Conservation (phyloP, 306 rosid genomes). For the Spatholobus suberectus region DNA sequence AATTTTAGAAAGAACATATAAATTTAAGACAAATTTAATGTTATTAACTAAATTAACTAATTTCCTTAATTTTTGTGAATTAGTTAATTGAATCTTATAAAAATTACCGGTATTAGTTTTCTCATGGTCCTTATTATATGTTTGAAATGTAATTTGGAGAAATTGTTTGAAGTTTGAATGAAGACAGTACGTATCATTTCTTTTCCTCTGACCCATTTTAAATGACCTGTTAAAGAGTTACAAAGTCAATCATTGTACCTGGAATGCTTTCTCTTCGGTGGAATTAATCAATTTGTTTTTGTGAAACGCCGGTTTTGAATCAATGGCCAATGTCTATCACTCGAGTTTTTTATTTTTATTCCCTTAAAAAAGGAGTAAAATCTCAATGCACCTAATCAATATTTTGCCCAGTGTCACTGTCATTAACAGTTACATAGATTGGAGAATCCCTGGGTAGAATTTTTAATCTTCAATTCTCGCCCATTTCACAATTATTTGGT, state of each 20-base stretch:
- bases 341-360: not conserved
- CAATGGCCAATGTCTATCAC: slow-evolving; percentile 12
- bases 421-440: slow-evolving; percentile 35
- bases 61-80: no score
- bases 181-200: no score
- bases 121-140: no score
- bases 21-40: no score
- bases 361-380: not conserved
- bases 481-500: slow-evolving; percentile 41
- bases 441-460: slow-evolving; percentile 36
- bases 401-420: slow-evolving; percentile 13
- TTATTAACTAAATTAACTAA: no score
- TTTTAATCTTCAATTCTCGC: slow-evolving; percentile 11
- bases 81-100: no score
- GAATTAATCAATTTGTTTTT: not conserved
- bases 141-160: no score
- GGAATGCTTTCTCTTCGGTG: not conserved
- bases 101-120: no score
- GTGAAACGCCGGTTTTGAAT: not conserved
- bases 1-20: no score
- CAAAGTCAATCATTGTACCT: not conserved
- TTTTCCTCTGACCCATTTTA: not conserved
- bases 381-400: slow-evolving; percentile 34
- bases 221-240: not conserved
- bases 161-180: no score